Percentiles rank a stretch among this genome's conserved stretches.
These are phyloP conservation scores for Neurospora sp. DNA, from an alignment of 495 filamentous ascomycete genomes.

Conservation along the genomic window DNA sequence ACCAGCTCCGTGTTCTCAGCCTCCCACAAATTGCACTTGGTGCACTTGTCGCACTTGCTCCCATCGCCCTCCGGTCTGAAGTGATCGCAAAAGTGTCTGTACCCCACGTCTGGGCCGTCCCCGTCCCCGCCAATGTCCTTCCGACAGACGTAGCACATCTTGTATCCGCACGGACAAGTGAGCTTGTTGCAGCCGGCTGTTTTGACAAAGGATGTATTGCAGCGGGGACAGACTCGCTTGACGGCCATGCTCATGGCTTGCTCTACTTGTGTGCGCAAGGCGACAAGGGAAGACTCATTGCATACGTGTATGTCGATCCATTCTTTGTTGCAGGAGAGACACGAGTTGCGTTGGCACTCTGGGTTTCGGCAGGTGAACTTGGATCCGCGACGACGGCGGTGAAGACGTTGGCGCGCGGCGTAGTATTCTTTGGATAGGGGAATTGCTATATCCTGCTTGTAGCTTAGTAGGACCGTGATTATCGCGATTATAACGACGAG, in stretches of 20 bases:
- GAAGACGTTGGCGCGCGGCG: conserved; percentile 48
- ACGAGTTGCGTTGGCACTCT: conserved; percentile 57
- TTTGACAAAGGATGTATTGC: conserved; percentile 85
- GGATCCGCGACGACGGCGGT: conserved; percentile 53
- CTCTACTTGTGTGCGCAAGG: conserved; percentile 80
- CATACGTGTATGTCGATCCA: conserved; percentile 70
- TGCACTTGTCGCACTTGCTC: conserved; percentile 63
- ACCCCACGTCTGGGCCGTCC: conserved; percentile 50
- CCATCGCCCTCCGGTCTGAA: conserved; percentile 68
- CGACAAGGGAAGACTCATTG: conserved; percentile 70
- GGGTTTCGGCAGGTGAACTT: conserved; percentile 65
- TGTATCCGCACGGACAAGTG: conserved; percentile 93
- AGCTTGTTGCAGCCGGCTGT: conserved; percentile 90
- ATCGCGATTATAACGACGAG: conserved; percentile 20
- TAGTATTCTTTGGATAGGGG: conserved; percentile 33
- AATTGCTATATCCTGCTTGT: conserved; percentile 20
- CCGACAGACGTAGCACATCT: conserved; percentile 92
- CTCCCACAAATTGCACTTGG: conserved; percentile 82
- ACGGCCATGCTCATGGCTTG: conserved; percentile 84
- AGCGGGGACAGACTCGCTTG: conserved; percentile 89
- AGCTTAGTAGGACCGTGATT: conserved; percentile 28
- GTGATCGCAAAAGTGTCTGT: conserved; percentile 90
- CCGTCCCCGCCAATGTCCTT: conserved; percentile 42
- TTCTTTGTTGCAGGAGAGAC: conserved; percentile 56
- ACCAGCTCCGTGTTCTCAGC: conserved; percentile 75